phyloP scores from a whole-genome alignment of 495 filamentous ascomycete species.

The Ramalina intermedia region DNA sequence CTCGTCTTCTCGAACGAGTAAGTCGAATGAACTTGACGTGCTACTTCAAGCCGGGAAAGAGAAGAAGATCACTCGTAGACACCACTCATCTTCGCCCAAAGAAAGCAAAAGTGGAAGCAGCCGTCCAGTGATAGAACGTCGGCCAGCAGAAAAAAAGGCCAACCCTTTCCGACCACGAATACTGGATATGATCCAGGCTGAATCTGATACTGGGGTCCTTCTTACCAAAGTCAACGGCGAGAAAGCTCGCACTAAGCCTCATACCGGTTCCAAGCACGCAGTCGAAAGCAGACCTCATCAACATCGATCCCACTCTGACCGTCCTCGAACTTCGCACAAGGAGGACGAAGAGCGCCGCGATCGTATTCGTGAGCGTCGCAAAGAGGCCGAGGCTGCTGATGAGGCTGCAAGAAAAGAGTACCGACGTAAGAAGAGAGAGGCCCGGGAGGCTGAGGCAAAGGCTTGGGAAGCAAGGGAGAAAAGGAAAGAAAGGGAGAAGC shows the following conservation, averaged over 20 bases:
- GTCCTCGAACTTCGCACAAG: background rate
- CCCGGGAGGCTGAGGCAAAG: constrained; percentile 10
- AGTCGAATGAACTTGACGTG: constrained; percentile 3
- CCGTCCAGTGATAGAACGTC: constrained; percentile 2
- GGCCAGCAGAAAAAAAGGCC: constrained; percentile 4
- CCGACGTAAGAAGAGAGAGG: constrained; percentile 11
- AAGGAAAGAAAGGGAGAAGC: constrained; percentile 8
- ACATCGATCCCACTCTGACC: constrained; percentile 5
- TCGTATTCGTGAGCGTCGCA: constrained; percentile 2
- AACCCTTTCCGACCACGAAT: constrained; percentile 4
- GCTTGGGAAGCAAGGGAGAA: constrained; percentile 9
- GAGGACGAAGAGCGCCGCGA: constrained; percentile 10
- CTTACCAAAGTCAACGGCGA: constrained; percentile 5
- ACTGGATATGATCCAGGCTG: constrained; percentile 8
- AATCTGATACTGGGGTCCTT: constrained; percentile 8
- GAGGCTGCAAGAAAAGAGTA: constrained; percentile 9
- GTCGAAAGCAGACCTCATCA: constrained; percentile 3
- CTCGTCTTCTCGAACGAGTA: constrained; percentile 12
- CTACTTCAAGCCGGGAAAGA: constrained; percentile 13
- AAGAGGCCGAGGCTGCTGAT: constrained; percentile 13
- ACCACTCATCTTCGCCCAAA: constrained; percentile 3
- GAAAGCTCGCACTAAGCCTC: background rate
- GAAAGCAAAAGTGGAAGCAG: background rate
- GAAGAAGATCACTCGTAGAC: constrained; percentile 8
- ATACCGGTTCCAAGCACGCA: background rate